Base-by-base conservation (phyloP, 495 filamentous ascomycete genomes). In the Penicillium ochrochloron region DNA sequence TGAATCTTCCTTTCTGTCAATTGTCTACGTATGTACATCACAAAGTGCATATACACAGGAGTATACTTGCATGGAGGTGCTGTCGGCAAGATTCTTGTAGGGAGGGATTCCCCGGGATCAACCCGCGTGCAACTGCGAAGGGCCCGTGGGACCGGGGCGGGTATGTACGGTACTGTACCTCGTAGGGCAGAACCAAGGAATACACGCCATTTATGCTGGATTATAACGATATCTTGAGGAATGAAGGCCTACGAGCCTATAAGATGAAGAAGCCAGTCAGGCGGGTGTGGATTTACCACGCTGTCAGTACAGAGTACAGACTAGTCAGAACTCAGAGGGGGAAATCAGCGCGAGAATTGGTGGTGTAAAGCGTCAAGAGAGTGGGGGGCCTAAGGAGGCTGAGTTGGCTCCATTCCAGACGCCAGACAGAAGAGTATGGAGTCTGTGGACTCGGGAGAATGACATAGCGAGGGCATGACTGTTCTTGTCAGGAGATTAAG, bases 181-280 rank as follows among this genome's bases (percentile, higher is more conserved):
- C 50, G 59, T 52, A 61, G 50, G 58, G 46, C 46, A 61, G 59
- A 53, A 61, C 44, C 44, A 39, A 19, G 34, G 19, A 58, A 41
- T 29, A 48, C 44, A 17, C 44, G 10, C 21, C 12, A 19, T 48
- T 23, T 10, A 23, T 7, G 10, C 10, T 23, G 0, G 44, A 48
- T 48, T 4, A 48, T 23, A 25, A 48, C 44, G 19, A 48, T 25
- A 25, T 23, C 21, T 9, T 23, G 44, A n/a, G 5, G 5, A 37
- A 41, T 41, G 14, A 17, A 17, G 14, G 37, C 11, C 35, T 41
- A 12, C 2, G 17, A 12, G 19, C 15, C 44, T 17, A 23, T 48
- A 14, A 48, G 44, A 14, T 17, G 27, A 52, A 2, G 15, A 17
- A 52, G 44, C 19, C n/a, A 21, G 44, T 10, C 31, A 9, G 8